Conservation (phyloP, 192 early-diverging fungal species). For the Coemansia sp. region DNA sequence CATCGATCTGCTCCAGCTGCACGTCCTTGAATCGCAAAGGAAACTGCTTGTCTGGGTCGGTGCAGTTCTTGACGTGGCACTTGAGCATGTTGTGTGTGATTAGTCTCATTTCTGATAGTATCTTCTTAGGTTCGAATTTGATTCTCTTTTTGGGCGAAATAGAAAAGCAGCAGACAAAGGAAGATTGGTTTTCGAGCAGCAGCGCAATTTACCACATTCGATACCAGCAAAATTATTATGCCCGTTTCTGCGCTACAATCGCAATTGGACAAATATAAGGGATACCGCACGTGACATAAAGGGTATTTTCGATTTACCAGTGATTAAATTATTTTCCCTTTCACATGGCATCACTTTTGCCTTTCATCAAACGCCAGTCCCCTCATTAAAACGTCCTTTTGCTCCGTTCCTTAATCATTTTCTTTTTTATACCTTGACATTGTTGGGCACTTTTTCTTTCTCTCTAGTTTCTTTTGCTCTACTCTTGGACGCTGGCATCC, state of each 20-base stretch:
- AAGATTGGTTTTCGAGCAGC: background rate
- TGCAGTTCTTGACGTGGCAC: constrained; percentile 96
- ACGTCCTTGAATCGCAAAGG: constrained; percentile 86
- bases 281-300: background rate
- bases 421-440: background rate
- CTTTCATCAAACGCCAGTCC: too few relatives aligned
- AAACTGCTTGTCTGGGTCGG: constrained; percentile 75
- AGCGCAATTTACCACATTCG: constrained; percentile 7
- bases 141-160: background rate
- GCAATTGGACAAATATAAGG: background rate
- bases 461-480: background rate
- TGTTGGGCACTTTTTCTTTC: background rate
- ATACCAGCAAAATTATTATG: background rate
- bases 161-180: constrained; percentile 6
- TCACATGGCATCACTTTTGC: too few relatives aligned
- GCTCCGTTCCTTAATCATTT: too few relatives aligned
- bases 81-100: constrained; percentile 99
- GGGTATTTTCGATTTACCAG: too few relatives aligned
- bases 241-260: background rate
- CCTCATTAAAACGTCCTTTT: too few relatives aligned
- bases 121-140: background rate
- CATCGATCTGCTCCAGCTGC: constrained; percentile 80
- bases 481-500: background rate
- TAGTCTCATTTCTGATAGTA: constrained; percentile 66
- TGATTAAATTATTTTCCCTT: too few relatives aligned